Base-by-base conservation (phyloP, 2,329 filamentous ascomycete genomes). In the Aureobasidium melanogenum region DNA sequence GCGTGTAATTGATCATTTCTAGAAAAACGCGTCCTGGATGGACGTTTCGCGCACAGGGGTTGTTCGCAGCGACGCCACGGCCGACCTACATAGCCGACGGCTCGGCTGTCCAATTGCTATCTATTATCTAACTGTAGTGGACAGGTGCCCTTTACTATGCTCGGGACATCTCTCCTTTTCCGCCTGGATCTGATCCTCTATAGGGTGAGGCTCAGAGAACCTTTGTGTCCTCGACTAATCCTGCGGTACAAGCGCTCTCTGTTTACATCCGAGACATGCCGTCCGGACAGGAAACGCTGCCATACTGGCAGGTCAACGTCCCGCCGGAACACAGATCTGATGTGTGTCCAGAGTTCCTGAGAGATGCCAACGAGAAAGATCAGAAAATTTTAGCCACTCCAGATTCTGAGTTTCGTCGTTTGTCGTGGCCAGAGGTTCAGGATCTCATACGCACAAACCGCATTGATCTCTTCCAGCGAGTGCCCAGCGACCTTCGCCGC, bases 261-360 rank as follows among this genome's bases (percentile, higher is more conserved):
- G 6, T 14, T 7, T 2, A 8, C 19, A 17, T 26, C 30, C 12
- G 12, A 22, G 22, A 15, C 44, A 59, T 59, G 56, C 38, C 44
- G 43, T 32, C 41, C 8, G 39, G 34, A 1, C 24, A 58, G 19
- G 56, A 48, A 14, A 12, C 34, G 10, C 64, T 81, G 26, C 86
- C 88, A 0, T 96, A 88, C 77, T 96, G 91, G 91, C 87, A 93
- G 64, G 81, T 88, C 73, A 96, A 96, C 72, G 76, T 95, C 17
- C 84, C 88, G 0, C 74, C 77, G 38, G 71, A 78, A 28, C 75
- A 87, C 64, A 84, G 86, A 71, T 84, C 86, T 0, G 67, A 74
- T 2, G 78, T 85, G 58, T 96, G 91, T 69, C 92, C 92, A 0
- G 79, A 82, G 6, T 94, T 84, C 70, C 82, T 97, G 39, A 73